Evolutionary conservation across 306 rosid species (phyloP).

Genomic region (Vachellia pachyceras): DNA sequence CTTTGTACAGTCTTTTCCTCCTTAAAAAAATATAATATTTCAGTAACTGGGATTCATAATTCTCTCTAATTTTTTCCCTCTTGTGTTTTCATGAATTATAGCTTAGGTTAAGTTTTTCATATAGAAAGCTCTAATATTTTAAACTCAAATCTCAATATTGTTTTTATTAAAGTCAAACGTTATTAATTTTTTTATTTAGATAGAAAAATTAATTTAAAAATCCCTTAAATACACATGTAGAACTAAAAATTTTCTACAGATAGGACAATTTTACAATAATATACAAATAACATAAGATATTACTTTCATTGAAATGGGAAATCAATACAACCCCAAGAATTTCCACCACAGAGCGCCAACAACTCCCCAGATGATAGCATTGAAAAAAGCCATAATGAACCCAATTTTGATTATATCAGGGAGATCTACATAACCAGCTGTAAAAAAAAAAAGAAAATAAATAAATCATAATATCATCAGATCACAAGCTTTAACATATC

Average conservation of each 20-base stretch:
- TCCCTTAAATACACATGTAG: background rate
- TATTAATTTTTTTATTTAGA: too few species aligned
- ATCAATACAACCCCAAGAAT: constrained; percentile 80
- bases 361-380: constrained; percentile 74
- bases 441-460: constrained; percentile 27
- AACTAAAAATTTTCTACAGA: background rate
- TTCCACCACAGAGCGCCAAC: constrained; percentile 93
- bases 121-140: too few species aligned
- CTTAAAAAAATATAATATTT: background rate
- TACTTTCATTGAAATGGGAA: constrained; percentile 52
- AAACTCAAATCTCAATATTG: background rate
- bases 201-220: too few species aligned
- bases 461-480: constrained; percentile 33
- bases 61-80: too few species aligned
- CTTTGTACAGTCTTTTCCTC: background rate
- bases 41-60: too few species aligned
- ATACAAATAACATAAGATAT: background rate
- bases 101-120: background rate
- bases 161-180: background rate
- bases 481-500: constrained; percentile 23
- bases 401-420: constrained; percentile 81
- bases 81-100: too few species aligned
- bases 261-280: too few species aligned
- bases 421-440: constrained; percentile 93
- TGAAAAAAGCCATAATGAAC: constrained; percentile 70